phyloP scores from a whole-genome alignment of 2,329 filamentous ascomycete species.

The Aspergillus melleus region DNA sequence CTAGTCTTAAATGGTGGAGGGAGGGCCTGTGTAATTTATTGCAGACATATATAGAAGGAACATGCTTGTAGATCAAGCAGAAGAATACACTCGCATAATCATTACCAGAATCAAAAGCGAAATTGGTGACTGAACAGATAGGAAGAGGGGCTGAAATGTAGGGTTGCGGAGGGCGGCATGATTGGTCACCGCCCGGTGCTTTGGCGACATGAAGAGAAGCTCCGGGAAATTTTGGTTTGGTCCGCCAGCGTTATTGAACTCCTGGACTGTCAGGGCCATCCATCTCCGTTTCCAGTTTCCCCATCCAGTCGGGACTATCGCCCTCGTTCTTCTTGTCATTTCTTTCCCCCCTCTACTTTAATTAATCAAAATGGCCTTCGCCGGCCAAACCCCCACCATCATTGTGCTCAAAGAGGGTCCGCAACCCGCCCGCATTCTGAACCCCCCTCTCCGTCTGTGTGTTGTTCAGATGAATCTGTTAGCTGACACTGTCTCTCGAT shows the following conservation, averaged over 20 bases:
- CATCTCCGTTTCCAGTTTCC: slow-evolving; percentile 20
- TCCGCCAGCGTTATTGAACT: slow-evolving; percentile 33
- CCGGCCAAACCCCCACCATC: slow-evolving; percentile 95
- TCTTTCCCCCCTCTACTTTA: slow-evolving; percentile 14
- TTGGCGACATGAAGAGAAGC: slow-evolving; percentile 35
- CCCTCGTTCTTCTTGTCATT: slow-evolving; percentile 14
- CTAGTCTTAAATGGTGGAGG: background rate
- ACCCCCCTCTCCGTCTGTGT: slow-evolving; percentile 18
- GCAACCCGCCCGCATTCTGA: slow-evolving; percentile 39
- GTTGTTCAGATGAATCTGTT: slow-evolving; percentile 17
- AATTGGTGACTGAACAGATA: too few relatives aligned
- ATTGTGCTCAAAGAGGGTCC: slow-evolving; percentile 96
- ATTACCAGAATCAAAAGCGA: background rate
- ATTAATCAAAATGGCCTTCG: slow-evolving; percentile 76
- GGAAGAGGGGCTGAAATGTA: background rate
- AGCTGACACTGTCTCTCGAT: slow-evolving; percentile 23
- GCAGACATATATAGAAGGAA: background rate
- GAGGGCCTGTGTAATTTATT: background rate
- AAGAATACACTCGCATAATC: background rate
- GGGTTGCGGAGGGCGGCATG: slow-evolving; percentile 2
- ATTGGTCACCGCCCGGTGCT: slow-evolving; percentile 37
- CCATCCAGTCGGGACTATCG: slow-evolving; percentile 6
- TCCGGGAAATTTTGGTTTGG: slow-evolving; percentile 48
- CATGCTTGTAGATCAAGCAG: background rate
- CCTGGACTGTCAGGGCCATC: slow-evolving; percentile 29